phyloP scores from a whole-genome alignment of 441 rosid genomes.

The Jatropha podagrica region DNA sequence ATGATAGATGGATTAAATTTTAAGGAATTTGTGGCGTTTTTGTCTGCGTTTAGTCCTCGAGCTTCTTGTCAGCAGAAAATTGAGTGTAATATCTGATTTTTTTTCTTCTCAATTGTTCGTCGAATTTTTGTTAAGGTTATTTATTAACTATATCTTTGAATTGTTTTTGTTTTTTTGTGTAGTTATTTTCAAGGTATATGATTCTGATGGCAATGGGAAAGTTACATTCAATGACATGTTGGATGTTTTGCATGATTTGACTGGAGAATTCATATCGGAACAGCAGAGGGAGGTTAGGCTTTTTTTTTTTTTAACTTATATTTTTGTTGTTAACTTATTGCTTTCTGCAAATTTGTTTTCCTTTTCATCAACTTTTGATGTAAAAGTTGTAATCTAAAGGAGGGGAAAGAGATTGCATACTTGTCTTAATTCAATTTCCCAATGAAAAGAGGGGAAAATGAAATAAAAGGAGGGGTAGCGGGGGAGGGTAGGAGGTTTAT shows the following conservation, averaged over 20 bases:
- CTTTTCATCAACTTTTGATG: not conserved
- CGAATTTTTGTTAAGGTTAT: not conserved
- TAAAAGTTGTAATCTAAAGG: not conserved
- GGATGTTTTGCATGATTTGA: constrained; percentile 77
- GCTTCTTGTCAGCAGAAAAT: constrained; percentile 71
- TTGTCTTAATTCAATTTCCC: not conserved
- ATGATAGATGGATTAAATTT: constrained; percentile 96
- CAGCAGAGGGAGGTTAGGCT: constrained; percentile 78
- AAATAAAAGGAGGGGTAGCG: no score
- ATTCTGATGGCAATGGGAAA: constrained; percentile 87
- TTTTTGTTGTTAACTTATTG: not conserved
- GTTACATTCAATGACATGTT: constrained; percentile 75
- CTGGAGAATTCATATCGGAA: constrained; percentile 85
- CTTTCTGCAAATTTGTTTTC: not conserved
- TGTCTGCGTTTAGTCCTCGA: constrained; percentile 90
- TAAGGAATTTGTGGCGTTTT: constrained; percentile 93
- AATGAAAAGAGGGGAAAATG: not conserved
- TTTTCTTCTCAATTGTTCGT: not conserved
- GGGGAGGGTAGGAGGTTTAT: no score
- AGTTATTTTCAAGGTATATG: constrained; percentile 91
- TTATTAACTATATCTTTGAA: constrained; percentile 18
- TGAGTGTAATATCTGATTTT: constrained; percentile 38
- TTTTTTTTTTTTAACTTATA: not conserved
- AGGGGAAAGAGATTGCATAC: not conserved
- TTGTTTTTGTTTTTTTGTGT: constrained; percentile 12